A percentile compares a stretch with the other conserved stretches of the same genome.
phyloP scores from a whole-genome alignment of 768 basidiomycete species.

The Coprinopsis sp. region DNA sequence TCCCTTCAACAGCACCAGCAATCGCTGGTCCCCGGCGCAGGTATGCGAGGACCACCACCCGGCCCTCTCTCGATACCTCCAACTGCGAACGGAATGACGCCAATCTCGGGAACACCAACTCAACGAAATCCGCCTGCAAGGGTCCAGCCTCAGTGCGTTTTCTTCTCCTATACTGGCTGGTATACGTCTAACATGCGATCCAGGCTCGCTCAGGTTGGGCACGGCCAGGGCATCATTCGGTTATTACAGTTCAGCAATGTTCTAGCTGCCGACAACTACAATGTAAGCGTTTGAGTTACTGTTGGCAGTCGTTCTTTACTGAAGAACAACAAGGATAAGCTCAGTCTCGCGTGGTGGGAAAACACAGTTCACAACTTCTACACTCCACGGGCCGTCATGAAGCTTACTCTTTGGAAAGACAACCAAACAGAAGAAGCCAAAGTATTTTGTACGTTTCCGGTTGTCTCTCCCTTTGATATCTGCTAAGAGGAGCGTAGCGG shows the following conservation, averaged over 20 bases:
- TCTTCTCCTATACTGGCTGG: not conserved
- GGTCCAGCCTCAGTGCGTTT: slow-evolving; percentile 4
- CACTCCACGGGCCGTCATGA: slow-evolving; percentile 65
- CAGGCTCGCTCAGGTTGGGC: no score
- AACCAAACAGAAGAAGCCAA: slow-evolving; percentile 76
- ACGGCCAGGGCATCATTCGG: slow-evolving; percentile 61
- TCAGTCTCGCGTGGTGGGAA: slow-evolving; percentile 64
- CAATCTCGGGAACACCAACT: no score
- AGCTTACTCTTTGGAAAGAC: slow-evolving; percentile 85
- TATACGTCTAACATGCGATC: not conserved
- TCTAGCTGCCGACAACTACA: slow-evolving; percentile 49
- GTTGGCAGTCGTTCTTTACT: not conserved
- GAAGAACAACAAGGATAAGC: slow-evolving; percentile 39
- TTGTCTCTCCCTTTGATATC: not conserved
- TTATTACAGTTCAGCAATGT: slow-evolving; percentile 68
- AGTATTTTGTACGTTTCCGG: slow-evolving; percentile 61
- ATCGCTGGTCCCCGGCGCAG: no score
- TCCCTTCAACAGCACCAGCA: no score
- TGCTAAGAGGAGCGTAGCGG: slow-evolving; percentile 31
- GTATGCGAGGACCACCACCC: no score
- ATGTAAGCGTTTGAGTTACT: slow-evolving; percentile 28
- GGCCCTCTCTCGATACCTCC: no score
- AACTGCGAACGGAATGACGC: no score
- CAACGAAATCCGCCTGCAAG: no score
- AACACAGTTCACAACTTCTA: slow-evolving; percentile 66